Evolutionary conservation across 345 rosid species (phyloP).

Genomic region (Heritiera littoralis): DNA sequence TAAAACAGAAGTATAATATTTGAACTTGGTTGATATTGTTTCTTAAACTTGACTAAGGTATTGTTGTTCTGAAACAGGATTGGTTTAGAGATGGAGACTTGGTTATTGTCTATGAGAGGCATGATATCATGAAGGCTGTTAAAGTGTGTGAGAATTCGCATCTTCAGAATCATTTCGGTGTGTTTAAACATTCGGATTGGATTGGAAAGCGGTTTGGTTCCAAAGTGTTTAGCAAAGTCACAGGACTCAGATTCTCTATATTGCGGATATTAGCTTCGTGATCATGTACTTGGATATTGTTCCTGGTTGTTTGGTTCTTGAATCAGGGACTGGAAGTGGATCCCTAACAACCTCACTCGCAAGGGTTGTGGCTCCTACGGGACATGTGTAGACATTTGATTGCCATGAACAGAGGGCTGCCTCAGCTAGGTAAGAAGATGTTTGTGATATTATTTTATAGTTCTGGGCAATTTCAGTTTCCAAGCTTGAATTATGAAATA

Average conservation of each 20-base stretch:
- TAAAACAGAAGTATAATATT: conserved; percentile 7
- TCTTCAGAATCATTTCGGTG: conserved; percentile 88
- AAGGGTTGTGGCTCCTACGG: conserved; percentile 85
- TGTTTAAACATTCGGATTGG: conserved; percentile 87
- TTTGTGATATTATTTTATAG: background rate
- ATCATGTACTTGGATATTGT: conserved; percentile 79
- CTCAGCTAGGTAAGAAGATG: conserved; percentile 67
- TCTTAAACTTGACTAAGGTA: conserved; percentile 4
- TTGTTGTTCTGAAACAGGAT: conserved; percentile 44
- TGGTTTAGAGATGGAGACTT: conserved; percentile 83
- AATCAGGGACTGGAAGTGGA: conserved; percentile 96
- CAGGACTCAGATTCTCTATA: conserved; percentile 93
- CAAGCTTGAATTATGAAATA: conserved; percentile 11
- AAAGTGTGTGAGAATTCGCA: conserved; percentile 55
- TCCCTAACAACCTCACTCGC: conserved; percentile 86
- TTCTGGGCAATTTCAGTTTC: background rate
- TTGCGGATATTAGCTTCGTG: conserved; percentile 87
- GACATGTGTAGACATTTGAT: conserved; percentile 91
- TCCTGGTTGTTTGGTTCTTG: conserved; percentile 89
- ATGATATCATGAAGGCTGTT: conserved; percentile 81
- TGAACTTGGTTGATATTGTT: background rate
- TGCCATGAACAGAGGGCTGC: conserved; percentile 93
- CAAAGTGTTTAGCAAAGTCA: conserved; percentile 88
- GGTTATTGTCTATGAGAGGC: conserved; percentile 80
- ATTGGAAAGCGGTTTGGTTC: conserved; percentile 93